These are phyloP conservation scores for Colletotrichum lindemuthianum DNA, from an alignment of 2,329 filamentous ascomycete genomes.

Conservation along the genomic window DNA sequence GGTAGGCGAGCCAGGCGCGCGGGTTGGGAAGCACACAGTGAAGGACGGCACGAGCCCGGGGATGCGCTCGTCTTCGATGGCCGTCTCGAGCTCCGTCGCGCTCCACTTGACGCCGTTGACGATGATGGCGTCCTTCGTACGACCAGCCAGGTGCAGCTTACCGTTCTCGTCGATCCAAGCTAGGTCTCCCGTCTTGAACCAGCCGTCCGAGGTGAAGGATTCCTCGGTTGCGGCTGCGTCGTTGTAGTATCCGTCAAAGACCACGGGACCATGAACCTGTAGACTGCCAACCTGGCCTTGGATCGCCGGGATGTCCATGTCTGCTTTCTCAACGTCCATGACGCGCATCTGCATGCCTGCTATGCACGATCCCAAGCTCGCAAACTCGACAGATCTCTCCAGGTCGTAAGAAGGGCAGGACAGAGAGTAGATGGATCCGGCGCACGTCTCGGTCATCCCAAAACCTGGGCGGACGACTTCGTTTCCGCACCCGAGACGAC, in stretches of 20 bases:
- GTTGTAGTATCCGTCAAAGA: slow-evolving; percentile 73
- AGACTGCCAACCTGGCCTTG: slow-evolving; percentile 61
- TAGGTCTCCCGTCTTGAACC: slow-evolving; percentile 54
- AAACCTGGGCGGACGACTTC: slow-evolving; percentile 53
- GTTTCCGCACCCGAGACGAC: slow-evolving; percentile 42
- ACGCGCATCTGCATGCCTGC: slow-evolving; percentile 52
- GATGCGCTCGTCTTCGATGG: slow-evolving; percentile 48
- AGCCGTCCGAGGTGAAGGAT: slow-evolving; percentile 61
- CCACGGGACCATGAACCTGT: slow-evolving; percentile 66
- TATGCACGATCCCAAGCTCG: slow-evolving; percentile 51
- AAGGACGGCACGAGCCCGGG: slow-evolving; percentile 41
- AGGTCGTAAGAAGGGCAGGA: slow-evolving; percentile 54
- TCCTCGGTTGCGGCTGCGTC: slow-evolving; percentile 66
- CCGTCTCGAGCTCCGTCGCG: slow-evolving; percentile 49
- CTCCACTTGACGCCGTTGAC: slow-evolving; percentile 58
- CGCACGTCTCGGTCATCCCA: slow-evolving; percentile 65
- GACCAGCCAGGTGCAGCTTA: slow-evolving; percentile 48
- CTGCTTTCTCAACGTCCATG: slow-evolving; percentile 31
- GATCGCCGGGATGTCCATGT: slow-evolving; percentile 30
- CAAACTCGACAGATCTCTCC: slow-evolving; percentile 40
- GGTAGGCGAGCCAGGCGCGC: slow-evolving; percentile 39
- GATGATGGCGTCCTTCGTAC: slow-evolving; percentile 55
- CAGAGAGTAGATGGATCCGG: slow-evolving; percentile 55
- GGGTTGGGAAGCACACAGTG: slow-evolving; percentile 51
- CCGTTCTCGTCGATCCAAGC: slow-evolving; percentile 47